Evolutionary conservation across 2,329 filamentous ascomycete genomes (phyloP), one percentile per base, ranked within the genome.

Genomic region (Shiraia sp.): DNA sequence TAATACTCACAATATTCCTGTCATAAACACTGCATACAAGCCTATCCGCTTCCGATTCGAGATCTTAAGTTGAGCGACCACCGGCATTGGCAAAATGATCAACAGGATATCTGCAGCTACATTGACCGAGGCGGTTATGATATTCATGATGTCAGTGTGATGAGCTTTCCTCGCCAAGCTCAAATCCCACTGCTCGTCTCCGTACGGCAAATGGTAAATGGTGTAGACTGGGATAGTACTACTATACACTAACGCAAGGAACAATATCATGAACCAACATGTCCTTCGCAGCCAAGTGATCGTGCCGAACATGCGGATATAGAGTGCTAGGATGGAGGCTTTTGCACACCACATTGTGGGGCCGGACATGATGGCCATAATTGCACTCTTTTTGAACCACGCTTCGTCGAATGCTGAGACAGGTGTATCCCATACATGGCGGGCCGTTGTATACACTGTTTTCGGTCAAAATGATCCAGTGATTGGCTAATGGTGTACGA

Each of bases 241-340:
- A 8, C 39, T 12, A 31, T 41, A 42, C n/a, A 46, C 33, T 1
- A 41, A 17, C 6, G 32, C 38, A 19, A 38, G 24, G 9, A 36
- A 17, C 10, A 26, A 24, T 13, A 46, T 46, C 37, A 27, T 33
- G n/a, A 31, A 6, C 7, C 34, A 45, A 12, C 26, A 26, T n/a
- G 32, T 37, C 3, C 26, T 31, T 26, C 36, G 26, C 10, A 47
- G 25, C 45, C 45, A 47, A 2, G 22, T 29, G 10, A 40, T 32
- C 8, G 24, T 36, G 14, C 40, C 45, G 24, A 47, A 47, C 2
- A 47, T 25, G 7, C 45, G 45, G 31, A 44, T 40, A 16, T 44
- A 47, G 2, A 47, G 32, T 6, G 40, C 32, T n/a, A 44, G 36
- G 25, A 47, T 40, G 13, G 40, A 31, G 2, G 40, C 15, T 37